Percentiles rank a stretch among this genome's conserved stretches.
These are phyloP conservation scores for Cordyceps farinosa DNA, from an alignment of 2,329 filamentous ascomycete genomes.

Conservation along the genomic window DNA sequence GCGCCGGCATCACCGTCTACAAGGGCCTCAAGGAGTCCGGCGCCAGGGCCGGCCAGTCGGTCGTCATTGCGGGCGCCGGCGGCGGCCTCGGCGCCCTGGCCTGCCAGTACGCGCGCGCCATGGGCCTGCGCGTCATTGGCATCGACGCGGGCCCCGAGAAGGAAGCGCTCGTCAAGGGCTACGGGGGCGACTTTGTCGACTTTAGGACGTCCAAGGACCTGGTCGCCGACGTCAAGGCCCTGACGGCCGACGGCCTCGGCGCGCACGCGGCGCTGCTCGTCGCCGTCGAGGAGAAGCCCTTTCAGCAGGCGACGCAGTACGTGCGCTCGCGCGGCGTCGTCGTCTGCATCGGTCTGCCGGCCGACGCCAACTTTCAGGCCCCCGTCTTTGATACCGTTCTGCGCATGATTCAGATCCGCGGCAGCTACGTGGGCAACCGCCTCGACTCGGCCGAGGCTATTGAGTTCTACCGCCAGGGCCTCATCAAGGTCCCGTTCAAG, in stretches of 20 bases:
- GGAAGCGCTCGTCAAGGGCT: constrained; percentile 61
- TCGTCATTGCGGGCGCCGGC: constrained; percentile 72
- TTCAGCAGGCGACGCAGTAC: constrained; percentile 90
- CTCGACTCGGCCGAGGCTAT: constrained; percentile 84
- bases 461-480: constrained; percentile 79
- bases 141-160: constrained; percentile 86
- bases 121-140: constrained; percentile 77
- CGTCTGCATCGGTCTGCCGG: constrained; percentile 85
- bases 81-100: constrained; percentile 69
- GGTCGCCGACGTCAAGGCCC: constrained; percentile 77
- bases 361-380: constrained; percentile 72
- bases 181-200: constrained; percentile 80
- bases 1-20: constrained; percentile 84
- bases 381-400: constrained; percentile 88
- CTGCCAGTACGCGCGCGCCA: constrained; percentile 84
- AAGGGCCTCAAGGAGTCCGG: constrained; percentile 70
- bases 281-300: constrained; percentile 84
- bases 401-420: constrained; percentile 87
- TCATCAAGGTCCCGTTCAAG: constrained; percentile 88
- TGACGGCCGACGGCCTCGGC: constrained; percentile 72
- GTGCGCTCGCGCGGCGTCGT: constrained; percentile 78
- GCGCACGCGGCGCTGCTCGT: constrained; percentile 85
- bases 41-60: constrained; percentile 61
- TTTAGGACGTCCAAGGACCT: constrained; percentile 73
- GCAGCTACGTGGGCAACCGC: constrained; percentile 90